phyloP scores from a whole-genome alignment of 257 asterid species.

The Capsicum rhomboideum region DNA sequence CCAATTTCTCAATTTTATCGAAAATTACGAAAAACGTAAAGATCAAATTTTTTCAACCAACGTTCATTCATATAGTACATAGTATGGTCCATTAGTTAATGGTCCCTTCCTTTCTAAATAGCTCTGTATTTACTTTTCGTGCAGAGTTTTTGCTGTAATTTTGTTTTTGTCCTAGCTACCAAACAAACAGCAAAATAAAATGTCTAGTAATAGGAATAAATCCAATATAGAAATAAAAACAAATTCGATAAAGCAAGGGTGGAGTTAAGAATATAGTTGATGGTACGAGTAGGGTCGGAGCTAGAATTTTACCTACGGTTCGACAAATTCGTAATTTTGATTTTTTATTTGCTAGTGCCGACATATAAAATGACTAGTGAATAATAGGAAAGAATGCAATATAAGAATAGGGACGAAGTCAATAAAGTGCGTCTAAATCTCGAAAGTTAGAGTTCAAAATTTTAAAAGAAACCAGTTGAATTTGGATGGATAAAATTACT shows the following conservation, averaged over 20 bases:
- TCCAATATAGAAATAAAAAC: background rate
- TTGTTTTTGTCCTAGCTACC: background rate
- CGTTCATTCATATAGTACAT: background rate
- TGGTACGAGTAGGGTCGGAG: background rate
- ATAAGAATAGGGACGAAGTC: too few species aligned
- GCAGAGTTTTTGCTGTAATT: background rate
- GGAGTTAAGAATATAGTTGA: background rate
- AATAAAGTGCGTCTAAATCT: too few species aligned
- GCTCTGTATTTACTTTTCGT: background rate
- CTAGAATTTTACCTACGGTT: too few species aligned
- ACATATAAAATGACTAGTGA: too few species aligned
- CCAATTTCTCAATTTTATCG: background rate
- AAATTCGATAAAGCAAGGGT: background rate
- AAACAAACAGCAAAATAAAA: background rate
- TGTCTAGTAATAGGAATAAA: background rate
- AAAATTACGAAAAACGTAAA: background rate
- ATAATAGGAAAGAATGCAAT: too few species aligned
- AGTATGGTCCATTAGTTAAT: background rate
- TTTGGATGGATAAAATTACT: too few species aligned
- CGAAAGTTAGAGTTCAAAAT: too few species aligned
- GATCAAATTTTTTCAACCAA: background rate
- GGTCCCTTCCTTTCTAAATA: background rate
- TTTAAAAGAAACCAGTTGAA: too few species aligned
- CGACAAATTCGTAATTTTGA: too few species aligned
- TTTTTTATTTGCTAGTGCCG: too few species aligned